Evolutionary conservation across 345 rosid genomes (phyloP).

Genomic region (Eucalyptus lansdowneana): DNA sequence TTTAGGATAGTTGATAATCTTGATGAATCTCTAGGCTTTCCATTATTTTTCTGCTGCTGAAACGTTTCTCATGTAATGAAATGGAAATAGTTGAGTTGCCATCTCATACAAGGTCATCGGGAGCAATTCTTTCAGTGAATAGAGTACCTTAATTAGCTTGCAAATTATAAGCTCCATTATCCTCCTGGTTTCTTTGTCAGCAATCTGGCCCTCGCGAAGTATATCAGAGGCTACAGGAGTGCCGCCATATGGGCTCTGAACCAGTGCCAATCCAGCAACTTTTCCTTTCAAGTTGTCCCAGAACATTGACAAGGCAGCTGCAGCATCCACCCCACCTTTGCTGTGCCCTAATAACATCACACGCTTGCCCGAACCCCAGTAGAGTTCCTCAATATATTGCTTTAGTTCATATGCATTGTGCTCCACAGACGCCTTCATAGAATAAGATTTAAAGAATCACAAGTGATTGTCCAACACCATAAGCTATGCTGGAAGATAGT

Average conservation of each 20-base stretch:
- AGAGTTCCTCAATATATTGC: constrained; percentile 65
- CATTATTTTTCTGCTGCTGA: neutral
- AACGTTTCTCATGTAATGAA: neutral
- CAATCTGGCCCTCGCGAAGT: constrained; percentile 61
- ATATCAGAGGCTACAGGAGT: constrained; percentile 61
- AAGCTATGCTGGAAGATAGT: neutral
- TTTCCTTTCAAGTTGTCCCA: constrained; percentile 39
- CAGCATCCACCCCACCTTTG: constrained; percentile 71
- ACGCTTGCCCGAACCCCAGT: constrained; percentile 64
- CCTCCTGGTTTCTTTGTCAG: constrained; percentile 53
- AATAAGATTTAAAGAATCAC: neutral
- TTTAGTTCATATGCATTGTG: constrained; percentile 65
- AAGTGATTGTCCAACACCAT: neutral
- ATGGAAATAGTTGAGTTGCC: neutral
- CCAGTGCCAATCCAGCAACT: constrained; percentile 64
- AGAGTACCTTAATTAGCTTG: constrained; percentile 48
- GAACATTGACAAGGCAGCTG: constrained; percentile 60
- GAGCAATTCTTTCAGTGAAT: neutral
- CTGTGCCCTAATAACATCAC: constrained; percentile 73
- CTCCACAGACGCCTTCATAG: constrained; percentile 52
- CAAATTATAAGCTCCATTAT: constrained; percentile 59
- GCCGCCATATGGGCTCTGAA: constrained; percentile 68
- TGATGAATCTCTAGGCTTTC: neutral
- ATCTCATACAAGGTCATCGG: neutral
- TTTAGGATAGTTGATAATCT: neutral